Base-by-base conservation (phyloP, 1,284 basidiomycete genomes). In the Earliella scabrosa region DNA sequence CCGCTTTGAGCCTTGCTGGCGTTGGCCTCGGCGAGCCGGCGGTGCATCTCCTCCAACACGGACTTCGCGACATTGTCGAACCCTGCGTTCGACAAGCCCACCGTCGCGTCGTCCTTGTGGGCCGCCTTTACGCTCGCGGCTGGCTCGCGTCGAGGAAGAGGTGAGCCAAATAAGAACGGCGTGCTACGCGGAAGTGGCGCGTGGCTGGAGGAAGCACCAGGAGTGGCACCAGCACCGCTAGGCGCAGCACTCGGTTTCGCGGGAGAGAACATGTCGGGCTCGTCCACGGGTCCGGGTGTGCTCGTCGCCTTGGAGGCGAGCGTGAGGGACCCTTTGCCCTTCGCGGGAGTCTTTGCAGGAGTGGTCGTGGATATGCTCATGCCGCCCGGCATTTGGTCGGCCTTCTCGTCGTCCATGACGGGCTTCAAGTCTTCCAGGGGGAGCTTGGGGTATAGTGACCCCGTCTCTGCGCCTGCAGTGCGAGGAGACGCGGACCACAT, bases 21-120 rank as follows among this genome's bases (percentile, higher is more conserved):
- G 54, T 58, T 52, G 32, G 53, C 73, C 67, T 59, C 67, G 1
- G 76, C 78, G 8, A 92, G 78, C 2, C 88, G 82, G 45, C 78
- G 75, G 68, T 92, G 92, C 87, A 93, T 90, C 71, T 92, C 90
- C 43, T 85, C 85, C 24, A 92, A 74, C 18, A 93, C 83, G 14
- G 79, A 80, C 20, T 82, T 77, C 1, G 88, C 86, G 1, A 85
- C 83, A 6, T 74, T 71, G 49, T 78, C 77, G 70, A 92, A 89
- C 55, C 86, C 82, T 9, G 73, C 71, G 63, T 88, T 85, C 34
- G 84, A 83, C 36, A 82, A 77, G 39, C 60, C 56, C 10, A 40
- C 57, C 4, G 20, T 36, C 2, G 39, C 38, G 16, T 46, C 46
- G 24, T 34, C 23, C 2, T 43, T 47, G 14, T n/a, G 16, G 14